Base-by-base conservation (phyloP, 2,329 filamentous ascomycete genomes). In the Leptographium radiaticola region DNA sequence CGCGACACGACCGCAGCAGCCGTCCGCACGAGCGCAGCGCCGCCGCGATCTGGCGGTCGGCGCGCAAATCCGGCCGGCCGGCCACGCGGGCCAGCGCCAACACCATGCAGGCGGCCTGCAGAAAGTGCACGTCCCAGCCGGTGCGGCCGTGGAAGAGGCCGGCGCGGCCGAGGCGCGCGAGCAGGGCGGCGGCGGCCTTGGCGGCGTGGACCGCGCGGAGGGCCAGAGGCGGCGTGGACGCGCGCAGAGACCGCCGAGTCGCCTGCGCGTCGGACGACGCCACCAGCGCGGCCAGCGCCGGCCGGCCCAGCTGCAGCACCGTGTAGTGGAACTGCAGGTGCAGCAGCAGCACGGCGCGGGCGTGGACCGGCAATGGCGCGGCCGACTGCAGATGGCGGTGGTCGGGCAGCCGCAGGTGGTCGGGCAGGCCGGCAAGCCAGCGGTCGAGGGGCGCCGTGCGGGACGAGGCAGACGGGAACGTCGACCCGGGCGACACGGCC, bases 261-360 rank as follows among this genome's bases (percentile, higher is more conserved):
- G 33, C 31, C 20, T 30, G 4, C 11, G 31, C 13, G 33, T 25
- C 31, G 2, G 52, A 7, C 1, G 46, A 43, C 10, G 57, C 42
- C 34, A 55, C 53, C 31, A 56, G 43, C 4, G 59, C 59, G 18
- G 65, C 55, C 55, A 66, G 56, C 51, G 64, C 65, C 6, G 63
- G 64, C 1, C 63, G 61, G 8, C 60, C 61, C 18, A 65, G 55
- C 45, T 65, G 61, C 18, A 54, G 58, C 6, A 65, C 54, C 0
- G 57, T 54, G 45, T 64, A 61, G 25, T 65, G 60, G 51, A 64
- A 63, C 49, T 60, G 62, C 18, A 65, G 31, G 45, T 64, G 60
- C n/a, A 66, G 59, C 45, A 64, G 11, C 25, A 57, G 53, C 18
- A 62, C 53, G 44, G 59, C 59, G 8, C 63, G 61, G 55, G 58